Conservation (phyloP, 352 stramenopile species). For the Pythium coloratum region DNA sequence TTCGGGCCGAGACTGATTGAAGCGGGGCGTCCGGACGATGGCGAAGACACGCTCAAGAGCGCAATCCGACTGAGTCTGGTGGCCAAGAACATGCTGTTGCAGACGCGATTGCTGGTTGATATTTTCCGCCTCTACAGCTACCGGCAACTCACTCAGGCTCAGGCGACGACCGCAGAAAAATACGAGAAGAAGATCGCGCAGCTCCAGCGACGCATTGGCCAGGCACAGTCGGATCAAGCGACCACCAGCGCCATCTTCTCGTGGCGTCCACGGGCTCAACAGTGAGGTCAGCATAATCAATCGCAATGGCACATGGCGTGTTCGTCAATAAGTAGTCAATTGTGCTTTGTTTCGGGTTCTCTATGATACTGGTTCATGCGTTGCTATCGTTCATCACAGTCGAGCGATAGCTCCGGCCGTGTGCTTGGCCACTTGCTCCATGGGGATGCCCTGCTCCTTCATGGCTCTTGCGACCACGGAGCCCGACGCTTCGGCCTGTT, state of each 20-base stretch:
- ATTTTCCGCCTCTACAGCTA: conserved; percentile 53
- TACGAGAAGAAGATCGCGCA: conserved; percentile 68
- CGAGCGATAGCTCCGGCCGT: conserved; percentile 65
- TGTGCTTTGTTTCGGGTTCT: not conserved
- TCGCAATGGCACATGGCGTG: too few relatives aligned
- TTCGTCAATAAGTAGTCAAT: conserved; percentile 1
- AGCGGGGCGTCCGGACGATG: conserved; percentile 37
- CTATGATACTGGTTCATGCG: conserved; percentile 9
- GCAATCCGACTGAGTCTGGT: conserved; percentile 51
- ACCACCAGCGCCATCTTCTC: conserved; percentile 43
- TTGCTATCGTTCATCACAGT: conserved; percentile 31
- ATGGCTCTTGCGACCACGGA: conserved; percentile 61
- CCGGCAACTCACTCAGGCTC: conserved; percentile 39
- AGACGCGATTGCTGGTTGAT: conserved; percentile 55
- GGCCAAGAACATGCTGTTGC: conserved; percentile 74
- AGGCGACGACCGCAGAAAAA: conserved; percentile 49
- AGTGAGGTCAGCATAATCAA: not conserved
- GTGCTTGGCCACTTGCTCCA: conserved; percentile 71
- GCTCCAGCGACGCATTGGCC: conserved; percentile 46
- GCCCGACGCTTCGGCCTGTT: conserved; percentile 64
- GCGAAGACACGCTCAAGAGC: conserved; percentile 64
- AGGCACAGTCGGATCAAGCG: conserved; percentile 41
- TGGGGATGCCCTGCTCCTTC: conserved; percentile 67
- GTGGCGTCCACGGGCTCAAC: conserved; percentile 36
- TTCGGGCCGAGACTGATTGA: conserved; percentile 57